Evolutionary conservation across 2,329 filamentous ascomycete species (phyloP), one percentile per base, ranked within the genome.

Genomic region (Clarireedia sp.): DNA sequence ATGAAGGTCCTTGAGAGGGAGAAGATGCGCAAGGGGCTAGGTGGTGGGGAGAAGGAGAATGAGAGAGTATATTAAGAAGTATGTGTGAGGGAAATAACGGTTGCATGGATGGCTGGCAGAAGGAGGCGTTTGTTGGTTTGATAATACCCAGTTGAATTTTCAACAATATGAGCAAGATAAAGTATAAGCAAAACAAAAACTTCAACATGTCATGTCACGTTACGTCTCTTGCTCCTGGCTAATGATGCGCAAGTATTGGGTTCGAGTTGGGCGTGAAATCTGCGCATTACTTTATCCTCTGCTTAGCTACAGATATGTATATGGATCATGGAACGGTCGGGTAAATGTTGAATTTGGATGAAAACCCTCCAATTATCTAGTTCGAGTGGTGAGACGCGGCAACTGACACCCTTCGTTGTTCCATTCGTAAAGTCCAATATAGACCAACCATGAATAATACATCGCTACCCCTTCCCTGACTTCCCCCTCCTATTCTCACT

Each of bases 31-130:
- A 43, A 38, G 19, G 43, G 21, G 23, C 5, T 23, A 7, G 21
- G 17, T 95, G 54, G 84, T 89, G 12, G 95, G 89, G 16, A 90
- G 90, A 2, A 94, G 89, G 68, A 95, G 65, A 87, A 95, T 74
- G 14, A 8, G 76, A 95, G 41, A 89, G 91, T 1, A 90, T 90
- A 29, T 8, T 8, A 29, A 7, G 26, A 29, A 9, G 26, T 2
- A 29, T 2, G 26, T 7, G 29, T 33, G 29, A 8, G 29, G 12
- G 12, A 33, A 12, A 12, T 9, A 33, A 33, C 10, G 29, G 9
- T 9, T 9, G 29, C 29, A 33, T 33, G 29, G 29, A 33, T 6
- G 88, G 87, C 12, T 75, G 90, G 47, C 73, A 95, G 50, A 84
- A 87, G 68, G 82, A 87, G 1, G 24, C 24, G 70, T 94, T 57